phyloP scores from a whole-genome alignment of 2,329 filamentous ascomycete genomes.

The Lasiodiplodia theobromae region DNA sequence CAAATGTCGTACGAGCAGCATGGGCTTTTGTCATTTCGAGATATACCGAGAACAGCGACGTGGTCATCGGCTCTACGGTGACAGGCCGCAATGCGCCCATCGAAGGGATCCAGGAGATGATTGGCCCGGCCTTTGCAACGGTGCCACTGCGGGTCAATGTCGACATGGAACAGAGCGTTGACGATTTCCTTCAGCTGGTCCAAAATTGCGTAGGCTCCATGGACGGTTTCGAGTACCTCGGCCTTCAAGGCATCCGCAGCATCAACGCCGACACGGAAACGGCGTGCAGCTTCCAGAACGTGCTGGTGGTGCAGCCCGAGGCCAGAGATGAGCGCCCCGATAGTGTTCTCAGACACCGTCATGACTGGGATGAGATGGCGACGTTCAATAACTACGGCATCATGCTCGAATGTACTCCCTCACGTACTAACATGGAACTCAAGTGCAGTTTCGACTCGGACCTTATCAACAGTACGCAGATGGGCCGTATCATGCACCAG shows the following conservation, averaged over 20 bases:
- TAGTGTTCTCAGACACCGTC: slow-evolving; percentile 31
- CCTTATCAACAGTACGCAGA: background rate
- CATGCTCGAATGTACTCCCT: slow-evolving; percentile 24
- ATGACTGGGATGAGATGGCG: background rate
- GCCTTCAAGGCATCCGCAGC: background rate
- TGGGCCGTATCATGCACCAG: background rate
- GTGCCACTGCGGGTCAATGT: slow-evolving; percentile 34
- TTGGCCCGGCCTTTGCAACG: slow-evolving; percentile 40
- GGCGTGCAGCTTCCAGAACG: slow-evolving; percentile 4
- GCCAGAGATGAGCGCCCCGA: background rate
- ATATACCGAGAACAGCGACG: slow-evolving; percentile 35
- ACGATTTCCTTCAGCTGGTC: slow-evolving; percentile 4
- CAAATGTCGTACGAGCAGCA: slow-evolving; percentile 38
- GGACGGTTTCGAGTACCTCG: background rate
- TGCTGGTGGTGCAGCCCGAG: slow-evolving; percentile 11
- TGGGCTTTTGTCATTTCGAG: slow-evolving; percentile 36
- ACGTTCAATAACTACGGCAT: slow-evolving; percentile 24
- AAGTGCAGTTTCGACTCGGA: background rate
- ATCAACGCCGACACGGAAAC: background rate
- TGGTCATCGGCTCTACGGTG: slow-evolving; percentile 37
- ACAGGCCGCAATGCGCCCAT: slow-evolving; percentile 38
- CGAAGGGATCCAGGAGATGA: slow-evolving; percentile 31
- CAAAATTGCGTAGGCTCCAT: background rate
- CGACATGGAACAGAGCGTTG: slow-evolving; percentile 27
- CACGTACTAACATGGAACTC: background rate